Base-by-base conservation (phyloP, 257 asterid genomes). In the Gentiana macrophylla region DNA sequence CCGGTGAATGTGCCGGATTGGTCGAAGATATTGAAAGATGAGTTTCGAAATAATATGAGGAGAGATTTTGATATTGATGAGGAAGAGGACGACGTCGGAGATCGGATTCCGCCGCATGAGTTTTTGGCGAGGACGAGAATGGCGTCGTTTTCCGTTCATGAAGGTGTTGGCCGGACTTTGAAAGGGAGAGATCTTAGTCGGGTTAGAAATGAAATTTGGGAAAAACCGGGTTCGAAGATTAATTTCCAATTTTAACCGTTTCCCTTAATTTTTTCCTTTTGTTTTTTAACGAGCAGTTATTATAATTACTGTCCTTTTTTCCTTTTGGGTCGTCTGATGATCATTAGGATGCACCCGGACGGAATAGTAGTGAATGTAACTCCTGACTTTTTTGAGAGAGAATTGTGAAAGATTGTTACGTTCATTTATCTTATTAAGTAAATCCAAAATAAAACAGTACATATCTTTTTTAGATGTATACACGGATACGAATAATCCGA, bases 1-100 rank as follows among this genome's bases (percentile, higher is more conserved):
- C 98, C 98, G 73, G 89, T 92, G 59, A 92, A 83, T 74, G 91
- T 92, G 1, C 98, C 98, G 6, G 98, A 92, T 60, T 92, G 98
- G 98, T 85, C 98, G 62, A 92, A 88, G 78, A 84, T 92, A 34
- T 63, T 92, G 70, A 92, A 92, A 66, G 81, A 76, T 2, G 98
- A 91, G 74, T 83, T 84, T 66, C 60, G 77, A 45, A 86, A 74
- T 62, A 84, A 78, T 44, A 70, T 80, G 36, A 49, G 84, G 58
- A 62, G 70, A 13, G 79, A 70, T 2, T 77, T 65, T 6, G 78
- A 73, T 5, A 66, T 56, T 50, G 80, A 57, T 1, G 78, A 63
- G 2, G 69, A 44, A n/a, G 75, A 49, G 8, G 79, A 55, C 2
- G 91, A 74, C 53, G 56, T 55, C 2, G 83, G 76, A 46, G 58